Evolutionary conservation across 148 eudicot genomes (phyloP), one percentile per base, ranked within the genome.

Genomic region (Dianthus caryophyllus): DNA sequence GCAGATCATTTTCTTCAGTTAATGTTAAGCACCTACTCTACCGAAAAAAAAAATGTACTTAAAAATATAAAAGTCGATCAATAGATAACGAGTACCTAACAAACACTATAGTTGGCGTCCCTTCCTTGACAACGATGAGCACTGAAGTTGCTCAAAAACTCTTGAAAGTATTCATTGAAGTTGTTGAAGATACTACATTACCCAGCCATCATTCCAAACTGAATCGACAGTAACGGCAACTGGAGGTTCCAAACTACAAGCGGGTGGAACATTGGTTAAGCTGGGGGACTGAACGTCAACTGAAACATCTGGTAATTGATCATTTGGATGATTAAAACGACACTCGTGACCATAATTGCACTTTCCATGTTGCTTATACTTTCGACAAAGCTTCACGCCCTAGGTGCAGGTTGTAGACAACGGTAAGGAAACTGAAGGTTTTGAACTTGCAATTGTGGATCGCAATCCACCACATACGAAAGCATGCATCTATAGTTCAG

Each of bases 271-370:
- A 53, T 77, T 54, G 25, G 75, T 33, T 46, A 77, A 61, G 25
- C 50, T 31, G 49, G 54, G 48, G 55, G 72, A 74, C 24, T 69
- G 41, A 74, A n/a, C n/a, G n/a, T 17, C 77, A 53, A 24, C 79
- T 21, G 73, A 71, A 51, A 24, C 61, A 61, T 77, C 57, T 48
- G 72, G 33, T 51, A 80, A 65, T n/a, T n/a, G 15, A n/a, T 54
- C 18, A 52, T 79, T 73, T 0, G 87, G 84, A 68, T 85, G 90
- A 71, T 85, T 74, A 76, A 81, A 84, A 30, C 74, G 53, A 73
- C 92, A 87, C 25, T 69, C 80, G 15, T 16, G 68, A 15, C 87
- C 85, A 65, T 72, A 82, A 69, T 84, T 84, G 85, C 88, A 84
- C 30, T 73, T 71, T 20, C 92, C 92, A 25, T 69, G 78, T 41